Evolutionary conservation across 257 asterid genomes (phyloP), one percentile per base, ranked within the genome.

Genomic region (Solanum clarkiae): DNA sequence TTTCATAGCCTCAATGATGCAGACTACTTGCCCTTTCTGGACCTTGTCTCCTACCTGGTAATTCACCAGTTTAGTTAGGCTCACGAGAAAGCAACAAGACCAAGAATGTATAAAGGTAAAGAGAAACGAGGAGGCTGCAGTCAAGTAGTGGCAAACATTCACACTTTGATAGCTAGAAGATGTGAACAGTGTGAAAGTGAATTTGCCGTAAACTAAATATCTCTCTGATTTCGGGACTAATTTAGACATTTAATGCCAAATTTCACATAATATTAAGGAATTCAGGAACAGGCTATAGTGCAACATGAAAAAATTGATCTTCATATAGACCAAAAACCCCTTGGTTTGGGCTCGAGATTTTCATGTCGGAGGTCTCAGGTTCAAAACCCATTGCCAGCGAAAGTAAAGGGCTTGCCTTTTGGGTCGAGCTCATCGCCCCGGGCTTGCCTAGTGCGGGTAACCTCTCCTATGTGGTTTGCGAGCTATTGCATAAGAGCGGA

Each of bases 1-100:
- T 87, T 93, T 93, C 97, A 93, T 93, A 79, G 97, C 97, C 85
- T 93, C 97, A 83, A 93, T 87, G 84, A 93, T 93, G 90, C 97
- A 93, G 69, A 93, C 18, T 24, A 92, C 90, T 81, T 92, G 97
- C 81, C 97, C 95, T 85, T 92, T 92, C 81, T 91, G 92, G 86
- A 93, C 93, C 91, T 92, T 92, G 88, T 93, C 95, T 44, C 97
- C 97, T 17, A 93, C 95, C 95, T 85, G 87, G 22, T 11, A 63
- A 65, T 45, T 53, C 84, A 63, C 44, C 60, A 65, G 29, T 51
- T 63, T 83, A 47, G 51, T 82, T 26, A 82, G 62, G 75, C 63
- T 44, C 79, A 82, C 10, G 79, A 82, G 75, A 24, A 62, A 59
- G 45, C 85, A 88, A 71, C 62, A 81, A 87, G 82, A 69, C 57